Conservation (phyloP, 1,284 basidiomycete species). For the Microbotryomycetes sp. region DNA sequence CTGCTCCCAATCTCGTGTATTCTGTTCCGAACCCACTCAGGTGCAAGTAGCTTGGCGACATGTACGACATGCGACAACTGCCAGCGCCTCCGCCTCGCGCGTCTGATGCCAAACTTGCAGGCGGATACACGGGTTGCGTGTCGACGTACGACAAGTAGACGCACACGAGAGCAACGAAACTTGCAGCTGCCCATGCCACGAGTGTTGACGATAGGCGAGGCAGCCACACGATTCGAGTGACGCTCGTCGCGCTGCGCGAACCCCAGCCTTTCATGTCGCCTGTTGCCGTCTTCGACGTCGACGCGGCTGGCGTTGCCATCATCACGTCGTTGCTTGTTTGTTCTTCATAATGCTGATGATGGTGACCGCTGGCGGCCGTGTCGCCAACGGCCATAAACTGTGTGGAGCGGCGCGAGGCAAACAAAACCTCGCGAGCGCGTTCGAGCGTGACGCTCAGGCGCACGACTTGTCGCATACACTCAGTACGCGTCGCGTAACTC, state of each 20-base stretch:
- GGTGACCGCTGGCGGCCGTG: no score
- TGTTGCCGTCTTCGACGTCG: no score
- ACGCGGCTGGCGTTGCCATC: no score
- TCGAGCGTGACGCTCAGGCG: no score
- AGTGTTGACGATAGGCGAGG: conserved; percentile 6
- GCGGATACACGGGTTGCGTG: conserved; percentile 17
- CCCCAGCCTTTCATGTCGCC: no score
- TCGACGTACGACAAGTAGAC: conserved; percentile 7
- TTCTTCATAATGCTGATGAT: no score
- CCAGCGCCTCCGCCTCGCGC: conserved; percentile 26
- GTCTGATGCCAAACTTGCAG: conserved; percentile 17
- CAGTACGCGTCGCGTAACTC: neutral
- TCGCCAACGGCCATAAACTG: no score
- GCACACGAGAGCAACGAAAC: neutral
- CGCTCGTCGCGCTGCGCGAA: neutral
- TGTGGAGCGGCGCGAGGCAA: no score
- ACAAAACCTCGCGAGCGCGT: no score
- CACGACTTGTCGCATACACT: neutral
- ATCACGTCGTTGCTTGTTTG: no score
- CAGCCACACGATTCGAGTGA: neutral
- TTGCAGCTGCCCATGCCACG: neutral
- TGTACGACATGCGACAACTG: conserved; percentile 90
- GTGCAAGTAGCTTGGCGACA: conserved; percentile 80
- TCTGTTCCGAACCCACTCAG: conserved; percentile 46
- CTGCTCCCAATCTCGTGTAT: conserved; percentile 25